phyloP scores from a whole-genome alignment of 805 yeast genomes.

The Metschnikowia cubensis region DNA sequence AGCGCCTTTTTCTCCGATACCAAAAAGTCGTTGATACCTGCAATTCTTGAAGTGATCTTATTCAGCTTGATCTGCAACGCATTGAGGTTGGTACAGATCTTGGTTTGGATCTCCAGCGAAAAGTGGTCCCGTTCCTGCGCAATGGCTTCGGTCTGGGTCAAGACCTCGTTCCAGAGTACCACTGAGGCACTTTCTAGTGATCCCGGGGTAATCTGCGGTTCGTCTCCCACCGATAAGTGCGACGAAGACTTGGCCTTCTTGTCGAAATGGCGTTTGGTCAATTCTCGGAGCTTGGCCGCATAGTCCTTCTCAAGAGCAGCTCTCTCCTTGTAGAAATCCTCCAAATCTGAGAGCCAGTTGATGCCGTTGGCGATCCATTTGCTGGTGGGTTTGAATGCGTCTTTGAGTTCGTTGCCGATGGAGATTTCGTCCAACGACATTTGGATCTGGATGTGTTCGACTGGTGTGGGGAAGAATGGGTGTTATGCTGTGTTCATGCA shows the following conservation, averaged over 20 bases:
- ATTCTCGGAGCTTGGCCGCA: conserved; percentile 56
- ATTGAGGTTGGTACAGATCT: conserved; percentile 58
- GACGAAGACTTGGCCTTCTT: conserved; percentile 71
- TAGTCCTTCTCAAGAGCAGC: conserved; percentile 82
- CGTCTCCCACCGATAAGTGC: conserved; percentile 79
- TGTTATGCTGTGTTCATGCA: background rate
- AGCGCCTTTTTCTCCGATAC: conserved; percentile 42
- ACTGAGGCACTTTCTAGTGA: conserved; percentile 83
- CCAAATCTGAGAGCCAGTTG: conserved; percentile 73
- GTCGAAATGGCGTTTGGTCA: conserved; percentile 67
- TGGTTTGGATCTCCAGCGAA: conserved; percentile 54
- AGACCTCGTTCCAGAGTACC: conserved; percentile 86
- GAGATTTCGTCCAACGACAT: conserved; percentile 25
- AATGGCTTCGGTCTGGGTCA: conserved; percentile 76
- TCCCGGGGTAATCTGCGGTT: conserved; percentile 90
- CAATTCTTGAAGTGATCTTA: conserved; percentile 52
- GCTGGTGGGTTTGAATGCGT: conserved; percentile 70
- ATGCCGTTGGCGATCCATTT: conserved; percentile 77
- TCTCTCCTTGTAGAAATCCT: conserved; percentile 78
- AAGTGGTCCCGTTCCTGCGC: conserved; percentile 63
- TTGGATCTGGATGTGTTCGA: background rate
- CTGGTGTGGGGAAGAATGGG: background rate
- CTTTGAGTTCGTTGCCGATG: conserved; percentile 74
- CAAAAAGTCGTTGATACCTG: conserved; percentile 56
- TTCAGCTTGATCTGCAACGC: conserved; percentile 52